phyloP scores from a whole-genome alignment of 2,329 filamentous ascomycete genomes.

The Cylindrodendrum hubeiense region DNA sequence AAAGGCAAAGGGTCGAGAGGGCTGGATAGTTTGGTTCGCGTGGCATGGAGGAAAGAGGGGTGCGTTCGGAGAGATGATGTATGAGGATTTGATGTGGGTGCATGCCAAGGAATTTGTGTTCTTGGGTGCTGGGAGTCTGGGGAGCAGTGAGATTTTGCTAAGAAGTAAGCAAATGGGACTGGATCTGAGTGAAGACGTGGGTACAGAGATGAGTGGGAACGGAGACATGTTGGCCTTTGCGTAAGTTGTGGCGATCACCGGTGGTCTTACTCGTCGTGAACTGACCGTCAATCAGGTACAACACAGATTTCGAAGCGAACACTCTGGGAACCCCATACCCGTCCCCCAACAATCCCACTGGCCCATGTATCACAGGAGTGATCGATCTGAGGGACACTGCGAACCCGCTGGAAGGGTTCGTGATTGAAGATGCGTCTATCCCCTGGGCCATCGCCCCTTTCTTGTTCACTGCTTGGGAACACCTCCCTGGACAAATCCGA shows the following conservation, averaged over 20 bases:
- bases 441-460: slow-evolving; percentile 68
- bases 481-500: slow-evolving; percentile 49
- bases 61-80: slow-evolving; percentile 62
- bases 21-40: slow-evolving; percentile 74
- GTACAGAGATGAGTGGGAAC: slow-evolving; percentile 73
- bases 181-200: slow-evolving; percentile 67
- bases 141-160: slow-evolving; percentile 75
- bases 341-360: slow-evolving; percentile 64
- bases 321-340: slow-evolving; percentile 65
- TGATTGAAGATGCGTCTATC: slow-evolving; percentile 74
- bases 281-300: slow-evolving; percentile 58
- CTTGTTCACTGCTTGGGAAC: slow-evolving; percentile 68
- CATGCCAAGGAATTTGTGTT: slow-evolving; percentile 75
- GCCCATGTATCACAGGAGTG: slow-evolving; percentile 72
- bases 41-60: slow-evolving; percentile 72
- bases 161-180: slow-evolving; percentile 71
- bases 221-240: slow-evolving; percentile 75
- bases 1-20: slow-evolving; percentile 61
- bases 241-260: slow-evolving; percentile 46
- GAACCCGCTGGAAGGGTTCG: slow-evolving; percentile 71
- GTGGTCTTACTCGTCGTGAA: neutral
- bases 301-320: slow-evolving; percentile 69
- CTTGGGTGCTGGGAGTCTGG: slow-evolving; percentile 73
- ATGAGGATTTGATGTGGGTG: slow-evolving; percentile 76
- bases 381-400: slow-evolving; percentile 69